phyloP scores from a whole-genome alignment of 805 yeast species.

The Starmera amethionina region DNA sequence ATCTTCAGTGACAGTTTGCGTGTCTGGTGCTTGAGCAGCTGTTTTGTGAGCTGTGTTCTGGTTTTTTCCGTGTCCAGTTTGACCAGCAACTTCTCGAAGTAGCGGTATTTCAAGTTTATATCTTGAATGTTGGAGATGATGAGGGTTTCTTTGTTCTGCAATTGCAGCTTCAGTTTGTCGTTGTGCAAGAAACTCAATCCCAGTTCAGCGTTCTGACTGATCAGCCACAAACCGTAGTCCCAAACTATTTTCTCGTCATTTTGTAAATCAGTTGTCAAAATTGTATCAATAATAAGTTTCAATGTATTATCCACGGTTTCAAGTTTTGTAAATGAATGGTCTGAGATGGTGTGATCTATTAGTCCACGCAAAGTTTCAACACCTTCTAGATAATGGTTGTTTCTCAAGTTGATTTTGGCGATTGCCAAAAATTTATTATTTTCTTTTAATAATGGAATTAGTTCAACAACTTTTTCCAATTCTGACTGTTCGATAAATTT shows the following conservation, averaged over 20 bases:
- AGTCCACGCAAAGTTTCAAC: constrained; percentile 5
- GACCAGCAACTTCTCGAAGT: constrained; percentile 11
- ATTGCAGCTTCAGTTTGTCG: constrained; percentile 3
- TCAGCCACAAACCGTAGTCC: constrained; percentile 13
- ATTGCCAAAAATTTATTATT: constrained; percentile 7
- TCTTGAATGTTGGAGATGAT: constrained; percentile 11
- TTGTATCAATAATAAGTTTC: constrained; percentile 1
- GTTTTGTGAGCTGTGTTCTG: constrained; percentile 5
- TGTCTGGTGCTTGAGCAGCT: constrained; percentile 4
- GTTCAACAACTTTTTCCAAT: constrained; percentile 1
- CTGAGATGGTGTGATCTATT: constrained; percentile 8
- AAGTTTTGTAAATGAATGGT: not conserved
- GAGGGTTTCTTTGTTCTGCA: constrained; percentile 8
- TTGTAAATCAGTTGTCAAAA: constrained; percentile 6
- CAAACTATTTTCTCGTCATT: constrained; percentile 5
- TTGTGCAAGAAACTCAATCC: constrained; percentile 14
- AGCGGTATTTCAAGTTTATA: constrained; percentile 9
- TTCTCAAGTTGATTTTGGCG: constrained; percentile 3
- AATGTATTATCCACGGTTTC: constrained; percentile 1
- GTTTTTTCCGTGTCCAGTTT: constrained; percentile 12
- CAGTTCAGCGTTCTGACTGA: constrained; percentile 11
- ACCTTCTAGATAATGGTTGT: constrained; percentile 2
- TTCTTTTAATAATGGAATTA: constrained; percentile 4
- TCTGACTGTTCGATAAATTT: constrained; percentile 1
- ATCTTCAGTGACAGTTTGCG: no score